phyloP scores from a whole-genome alignment of 2,329 filamentous ascomycete genomes.

The Aspergillus sp. region DNA sequence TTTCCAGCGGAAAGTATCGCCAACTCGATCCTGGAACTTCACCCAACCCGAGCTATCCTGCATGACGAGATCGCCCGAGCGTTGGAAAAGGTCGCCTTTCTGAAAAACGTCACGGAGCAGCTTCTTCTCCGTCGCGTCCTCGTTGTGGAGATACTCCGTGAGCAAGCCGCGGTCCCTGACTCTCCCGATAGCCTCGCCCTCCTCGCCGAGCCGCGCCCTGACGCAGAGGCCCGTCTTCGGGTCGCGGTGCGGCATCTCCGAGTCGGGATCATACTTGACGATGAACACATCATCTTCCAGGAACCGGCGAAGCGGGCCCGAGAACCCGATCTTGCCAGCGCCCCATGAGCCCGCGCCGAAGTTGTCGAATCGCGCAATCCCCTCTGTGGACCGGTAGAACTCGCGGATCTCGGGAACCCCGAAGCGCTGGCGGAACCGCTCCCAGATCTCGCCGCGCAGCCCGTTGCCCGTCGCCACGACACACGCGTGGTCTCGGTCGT shows the following conservation, averaged over 20 bases:
- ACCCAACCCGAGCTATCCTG: constrained; percentile 36
- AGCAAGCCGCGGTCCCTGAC: constrained; percentile 32
- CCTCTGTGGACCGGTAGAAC: constrained; percentile 42
- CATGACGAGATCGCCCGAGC: constrained; percentile 38
- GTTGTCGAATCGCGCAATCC: constrained; percentile 39
- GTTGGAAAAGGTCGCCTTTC: constrained; percentile 39
- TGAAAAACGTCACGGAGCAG: constrained; percentile 36
- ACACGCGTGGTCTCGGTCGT: constrained; percentile 37
- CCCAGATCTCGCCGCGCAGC: constrained; percentile 40
- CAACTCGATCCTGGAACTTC: constrained; percentile 36
- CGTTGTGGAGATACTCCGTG: constrained; percentile 35
- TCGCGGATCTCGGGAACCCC: constrained; percentile 38
- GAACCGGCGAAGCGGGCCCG: constrained; percentile 30
- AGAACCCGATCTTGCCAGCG: constrained; percentile 37
- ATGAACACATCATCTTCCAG: constrained; percentile 36
- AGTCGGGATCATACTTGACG: constrained; percentile 34
- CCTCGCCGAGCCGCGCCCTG: constrained; percentile 27
- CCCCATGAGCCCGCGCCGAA: constrained; percentile 32
- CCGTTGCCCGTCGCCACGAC: constrained; percentile 41
- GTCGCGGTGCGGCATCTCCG: constrained; percentile 34
- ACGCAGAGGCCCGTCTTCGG: constrained; percentile 38
- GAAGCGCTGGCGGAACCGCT: constrained; percentile 37
- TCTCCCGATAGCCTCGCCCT: constrained; percentile 38
- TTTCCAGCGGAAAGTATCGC: constrained; percentile 33
- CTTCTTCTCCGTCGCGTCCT: constrained; percentile 36